These are phyloP conservation scores for Penicillium nordicum DNA, from an alignment of 2,329 filamentous ascomycete genomes.

Conservation along the genomic window DNA sequence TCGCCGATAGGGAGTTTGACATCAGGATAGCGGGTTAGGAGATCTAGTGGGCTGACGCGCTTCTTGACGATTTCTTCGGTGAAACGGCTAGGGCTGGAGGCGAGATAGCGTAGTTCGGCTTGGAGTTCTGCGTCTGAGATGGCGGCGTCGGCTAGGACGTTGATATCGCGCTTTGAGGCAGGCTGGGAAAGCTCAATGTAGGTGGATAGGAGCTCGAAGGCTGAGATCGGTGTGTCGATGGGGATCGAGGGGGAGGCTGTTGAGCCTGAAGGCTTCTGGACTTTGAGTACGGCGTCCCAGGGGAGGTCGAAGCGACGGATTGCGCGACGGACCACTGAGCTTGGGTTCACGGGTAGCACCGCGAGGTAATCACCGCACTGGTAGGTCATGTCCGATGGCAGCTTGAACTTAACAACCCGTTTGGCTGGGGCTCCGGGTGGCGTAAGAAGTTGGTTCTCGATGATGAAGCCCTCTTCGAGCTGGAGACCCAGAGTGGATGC, in stretches of 20 bases:
- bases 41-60: constrained; percentile 57
- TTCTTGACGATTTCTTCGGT: constrained; percentile 52
- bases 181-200: constrained; percentile 73
- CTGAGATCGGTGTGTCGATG: constrained; percentile 56
- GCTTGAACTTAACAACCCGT: constrained; percentile 63
- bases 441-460: constrained; percentile 53
- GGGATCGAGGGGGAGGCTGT: constrained; percentile 44
- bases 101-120: constrained; percentile 33
- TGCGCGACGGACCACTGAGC: constrained; percentile 58
- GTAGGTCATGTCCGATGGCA: constrained; percentile 65
- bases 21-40: constrained; percentile 62
- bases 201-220: constrained; percentile 61
- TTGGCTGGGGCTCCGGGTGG: constrained; percentile 54
- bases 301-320: constrained; percentile 63
- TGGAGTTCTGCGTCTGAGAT: constrained; percentile 50
- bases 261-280: constrained; percentile 52
- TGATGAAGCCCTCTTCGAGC: constrained; percentile 59
- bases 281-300: constrained; percentile 65
- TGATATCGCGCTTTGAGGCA: constrained; percentile 63
- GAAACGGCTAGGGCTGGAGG: constrained; percentile 40
- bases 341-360: constrained; percentile 67
- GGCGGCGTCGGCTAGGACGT: constrained; percentile 45
- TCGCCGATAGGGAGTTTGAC: constrained; percentile 61
- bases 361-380: constrained; percentile 73
- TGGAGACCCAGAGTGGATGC: constrained; percentile 61